Evolutionary conservation across 768 basidiomycete genomes (phyloP).

Genomic region (Leccinum imitatum): DNA sequence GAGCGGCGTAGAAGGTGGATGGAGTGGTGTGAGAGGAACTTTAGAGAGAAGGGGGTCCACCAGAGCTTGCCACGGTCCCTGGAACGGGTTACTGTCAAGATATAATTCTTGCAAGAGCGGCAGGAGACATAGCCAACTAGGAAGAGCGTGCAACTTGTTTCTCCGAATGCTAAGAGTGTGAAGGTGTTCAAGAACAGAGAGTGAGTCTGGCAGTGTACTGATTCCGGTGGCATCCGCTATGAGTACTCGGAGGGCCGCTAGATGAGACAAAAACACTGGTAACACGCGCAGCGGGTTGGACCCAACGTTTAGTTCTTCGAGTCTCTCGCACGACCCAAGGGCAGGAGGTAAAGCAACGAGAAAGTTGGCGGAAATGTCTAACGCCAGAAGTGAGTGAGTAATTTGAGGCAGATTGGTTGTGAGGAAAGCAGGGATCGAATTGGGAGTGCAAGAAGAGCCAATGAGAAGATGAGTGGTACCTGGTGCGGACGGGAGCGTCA

Average conservation of each 20-base stretch:
- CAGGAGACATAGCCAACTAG: slow-evolving; percentile 95
- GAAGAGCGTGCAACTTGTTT: slow-evolving; percentile 85
- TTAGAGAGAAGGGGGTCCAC: slow-evolving; percentile 80
- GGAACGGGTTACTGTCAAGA: slow-evolving; percentile 96
- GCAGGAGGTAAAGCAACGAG: slow-evolving; percentile 80
- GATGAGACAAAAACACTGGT: slow-evolving; percentile 81
- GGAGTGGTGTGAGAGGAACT: slow-evolving; percentile 55
- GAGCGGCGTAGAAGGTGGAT: slow-evolving; percentile 65
- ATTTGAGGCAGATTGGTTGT: slow-evolving; percentile 69
- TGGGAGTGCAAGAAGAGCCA: slow-evolving; percentile 75
- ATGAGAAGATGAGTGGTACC: slow-evolving; percentile 94
- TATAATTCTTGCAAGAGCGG: slow-evolving; percentile 79
- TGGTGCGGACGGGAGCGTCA: slow-evolving; percentile 31
- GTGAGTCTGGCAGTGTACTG: slow-evolving; percentile 67
- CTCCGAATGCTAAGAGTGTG: slow-evolving; percentile 88
- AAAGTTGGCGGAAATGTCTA: slow-evolving; percentile 91
- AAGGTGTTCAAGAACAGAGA: slow-evolving; percentile 72
- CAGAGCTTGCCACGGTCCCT: slow-evolving; percentile 88
- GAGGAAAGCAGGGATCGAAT: slow-evolving; percentile 75
- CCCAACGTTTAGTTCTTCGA: slow-evolving; percentile 94
- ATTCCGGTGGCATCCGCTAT: slow-evolving; percentile 93
- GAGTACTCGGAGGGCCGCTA: slow-evolving; percentile 78
- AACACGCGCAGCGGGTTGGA: slow-evolving; percentile 89
- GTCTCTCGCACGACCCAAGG: slow-evolving; percentile 71
- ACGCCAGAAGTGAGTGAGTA: slow-evolving; percentile 74